Percentiles rank a stretch among this genome's conserved stretches.
Evolutionary conservation across 2,329 filamentous ascomycete genomes (phyloP).

Genomic region (Nemania sp.): DNA sequence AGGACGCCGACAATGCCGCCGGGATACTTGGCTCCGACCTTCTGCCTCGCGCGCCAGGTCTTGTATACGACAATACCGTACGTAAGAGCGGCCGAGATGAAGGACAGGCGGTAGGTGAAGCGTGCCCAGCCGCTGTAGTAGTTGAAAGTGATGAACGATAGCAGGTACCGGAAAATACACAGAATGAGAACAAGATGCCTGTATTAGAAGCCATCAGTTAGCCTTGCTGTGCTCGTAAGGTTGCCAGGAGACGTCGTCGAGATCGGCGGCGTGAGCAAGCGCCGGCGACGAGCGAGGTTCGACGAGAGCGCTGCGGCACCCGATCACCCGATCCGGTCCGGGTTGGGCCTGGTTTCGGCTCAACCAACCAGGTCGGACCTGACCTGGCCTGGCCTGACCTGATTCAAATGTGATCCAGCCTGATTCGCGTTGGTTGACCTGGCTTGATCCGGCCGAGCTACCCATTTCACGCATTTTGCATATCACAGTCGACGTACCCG

Average conservation of each 20-base stretch:
- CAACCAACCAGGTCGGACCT: too few species aligned
- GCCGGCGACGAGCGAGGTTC: too few species aligned
- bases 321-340: too few species aligned
- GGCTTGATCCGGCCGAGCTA: background rate
- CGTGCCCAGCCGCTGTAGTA: conserved; percentile 75
- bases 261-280: background rate
- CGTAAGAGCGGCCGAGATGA: conserved; percentile 84
- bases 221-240: background rate
- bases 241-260: background rate
- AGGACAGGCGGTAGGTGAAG: conserved; percentile 87
- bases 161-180: conserved; percentile 76
- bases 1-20: conserved; percentile 67
- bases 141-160: conserved; percentile 91
- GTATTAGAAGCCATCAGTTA: conserved; percentile 20
- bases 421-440: background rate
- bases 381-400: too few species aligned
- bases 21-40: conserved; percentile 67
- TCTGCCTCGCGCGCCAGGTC: conserved; percentile 83
- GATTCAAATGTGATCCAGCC: too few species aligned
- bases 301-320: background rate
- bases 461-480: conserved; percentile 44
- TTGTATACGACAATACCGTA: conserved; percentile 99
- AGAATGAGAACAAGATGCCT: conserved; percentile 88
- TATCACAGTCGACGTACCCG: too few species aligned
- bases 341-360: too few species aligned